Evolutionary conservation across 2,329 filamentous ascomycete genomes (phyloP).

Genomic region (Sclerotinia glacialis): DNA sequence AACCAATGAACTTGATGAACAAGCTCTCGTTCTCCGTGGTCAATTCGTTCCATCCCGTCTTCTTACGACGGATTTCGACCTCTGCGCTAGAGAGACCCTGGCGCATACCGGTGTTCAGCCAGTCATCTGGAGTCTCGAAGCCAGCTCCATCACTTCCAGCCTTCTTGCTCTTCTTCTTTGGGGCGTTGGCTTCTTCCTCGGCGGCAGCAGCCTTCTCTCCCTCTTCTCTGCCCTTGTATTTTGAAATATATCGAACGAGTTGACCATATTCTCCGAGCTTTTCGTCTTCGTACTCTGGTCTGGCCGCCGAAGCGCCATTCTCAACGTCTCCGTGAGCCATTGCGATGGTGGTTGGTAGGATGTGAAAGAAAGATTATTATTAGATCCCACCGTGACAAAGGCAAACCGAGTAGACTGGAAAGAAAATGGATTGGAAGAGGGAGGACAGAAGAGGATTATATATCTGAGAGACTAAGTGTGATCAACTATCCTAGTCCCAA

Average conservation of each 20-base stretch:
- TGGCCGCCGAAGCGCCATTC: conserved; percentile 19
- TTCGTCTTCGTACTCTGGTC: conserved; percentile 28
- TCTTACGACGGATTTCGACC: conserved; percentile 63
- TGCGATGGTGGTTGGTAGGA: conserved; percentile 14
- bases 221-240: conserved; percentile 59
- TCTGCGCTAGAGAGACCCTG: conserved; percentile 59
- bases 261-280: conserved; percentile 60
- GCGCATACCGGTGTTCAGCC: conserved; percentile 66
- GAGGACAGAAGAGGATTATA: conserved; percentile 8
- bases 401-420: conserved; percentile 15
- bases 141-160: conserved; percentile 43
- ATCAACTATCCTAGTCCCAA: conserved; percentile 14
- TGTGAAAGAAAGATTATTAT: conserved; percentile 20
- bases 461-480: conserved; percentile 17
- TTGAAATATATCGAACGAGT: conserved; percentile 65
- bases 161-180: conserved; percentile 44
- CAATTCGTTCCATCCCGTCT: conserved; percentile 69
- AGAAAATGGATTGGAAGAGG: not conserved
- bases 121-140: conserved; percentile 57
- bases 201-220: conserved; percentile 45
- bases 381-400: conserved; percentile 20
- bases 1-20: conserved; percentile 70
- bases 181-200: conserved; percentile 43
- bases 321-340: conserved; percentile 21
- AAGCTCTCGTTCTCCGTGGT: conserved; percentile 72